phyloP scores from a whole-genome alignment of 2,329 filamentous ascomycete genomes.

The Aspergillus aculeatus region DNA sequence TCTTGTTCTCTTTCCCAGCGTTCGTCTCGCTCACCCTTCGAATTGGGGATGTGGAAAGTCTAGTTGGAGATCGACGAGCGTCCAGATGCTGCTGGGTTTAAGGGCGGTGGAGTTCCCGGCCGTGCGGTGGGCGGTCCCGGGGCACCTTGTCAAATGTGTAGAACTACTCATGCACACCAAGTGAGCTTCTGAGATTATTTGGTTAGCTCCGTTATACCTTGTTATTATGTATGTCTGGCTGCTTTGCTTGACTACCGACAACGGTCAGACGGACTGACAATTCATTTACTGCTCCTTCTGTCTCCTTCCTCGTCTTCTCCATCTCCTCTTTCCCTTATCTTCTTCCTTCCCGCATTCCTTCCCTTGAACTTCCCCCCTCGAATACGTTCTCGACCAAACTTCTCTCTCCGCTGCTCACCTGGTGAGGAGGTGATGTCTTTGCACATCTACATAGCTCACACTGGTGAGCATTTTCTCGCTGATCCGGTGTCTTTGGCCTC shows the following conservation, averaged over 20 bases:
- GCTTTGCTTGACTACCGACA: not conserved
- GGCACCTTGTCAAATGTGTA: slow-evolving; percentile 13
- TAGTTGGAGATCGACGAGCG: not conserved
- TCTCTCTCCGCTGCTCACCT: slow-evolving; percentile 27
- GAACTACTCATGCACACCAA: no score
- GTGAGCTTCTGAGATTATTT: slow-evolving; percentile 15
- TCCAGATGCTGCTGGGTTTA: not conserved
- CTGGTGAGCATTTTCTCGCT: slow-evolving; percentile 78
- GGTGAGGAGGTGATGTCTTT: slow-evolving; percentile 69
- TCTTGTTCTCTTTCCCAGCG: not conserved
- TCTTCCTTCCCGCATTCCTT: slow-evolving; percentile 24
- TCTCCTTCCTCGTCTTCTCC: not conserved
- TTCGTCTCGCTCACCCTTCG: not conserved
- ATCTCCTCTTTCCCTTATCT: slow-evolving; percentile 14
- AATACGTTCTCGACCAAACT: not conserved
- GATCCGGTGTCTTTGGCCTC: slow-evolving; percentile 73
- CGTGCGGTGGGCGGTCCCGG: slow-evolving; percentile 21
- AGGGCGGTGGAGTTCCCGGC: slow-evolving; percentile 9
- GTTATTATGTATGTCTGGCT: not conserved
- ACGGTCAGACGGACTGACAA: not conserved
- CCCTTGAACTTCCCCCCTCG: not conserved
- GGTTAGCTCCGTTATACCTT: slow-evolving; percentile 9
- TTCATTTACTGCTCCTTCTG: not conserved
- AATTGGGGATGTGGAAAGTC: not conserved
- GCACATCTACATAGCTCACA: slow-evolving; percentile 88